Evolutionary conservation across 108 stramenopile species (phyloP).

Genomic region (Pseudonitzschia delicatissima): DNA sequence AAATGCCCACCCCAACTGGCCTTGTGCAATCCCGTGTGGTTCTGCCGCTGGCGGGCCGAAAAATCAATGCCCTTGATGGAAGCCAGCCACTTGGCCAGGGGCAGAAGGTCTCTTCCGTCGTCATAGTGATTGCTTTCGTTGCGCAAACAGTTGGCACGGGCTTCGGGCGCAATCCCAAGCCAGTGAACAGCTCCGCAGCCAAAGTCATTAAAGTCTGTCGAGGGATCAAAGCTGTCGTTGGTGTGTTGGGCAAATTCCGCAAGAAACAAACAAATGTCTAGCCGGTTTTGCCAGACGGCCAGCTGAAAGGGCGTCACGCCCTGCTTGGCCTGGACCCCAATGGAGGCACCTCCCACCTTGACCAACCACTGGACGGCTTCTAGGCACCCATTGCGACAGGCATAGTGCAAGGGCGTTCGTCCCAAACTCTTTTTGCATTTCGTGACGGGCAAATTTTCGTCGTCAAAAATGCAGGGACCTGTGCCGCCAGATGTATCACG

Average conservation of each 20-base stretch:
- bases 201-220: slow-evolving; percentile 63
- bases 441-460: slow-evolving; percentile 5
- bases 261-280: slow-evolving; percentile 51
- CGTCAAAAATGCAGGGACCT: not conserved
- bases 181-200: slow-evolving; percentile 79
- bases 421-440: slow-evolving; percentile 38
- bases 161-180: slow-evolving; percentile 60
- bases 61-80: slow-evolving; percentile 21
- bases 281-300: slow-evolving; percentile 83
- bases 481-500: not conserved
- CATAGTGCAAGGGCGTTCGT: slow-evolving; percentile 84
- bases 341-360: slow-evolving; percentile 40
- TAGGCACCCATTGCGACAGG: slow-evolving; percentile 72
- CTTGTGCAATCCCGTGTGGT: slow-evolving; percentile 77
- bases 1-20: slow-evolving; percentile 84
- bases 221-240: slow-evolving; percentile 34
- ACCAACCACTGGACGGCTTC: slow-evolving; percentile 47
- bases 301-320: slow-evolving; percentile 80
- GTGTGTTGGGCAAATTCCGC: slow-evolving; percentile 32
- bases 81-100: slow-evolving; percentile 37
- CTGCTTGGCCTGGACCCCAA: slow-evolving; percentile 47
- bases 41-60: slow-evolving; percentile 39
- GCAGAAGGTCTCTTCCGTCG: slow-evolving; percentile 27
- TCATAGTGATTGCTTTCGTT: slow-evolving; percentile 22
- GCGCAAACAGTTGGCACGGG: slow-evolving; percentile 5